These are phyloP conservation scores for Ogataea siamensis DNA, from an alignment of 805 yeast genomes.

Conservation along the genomic window DNA sequence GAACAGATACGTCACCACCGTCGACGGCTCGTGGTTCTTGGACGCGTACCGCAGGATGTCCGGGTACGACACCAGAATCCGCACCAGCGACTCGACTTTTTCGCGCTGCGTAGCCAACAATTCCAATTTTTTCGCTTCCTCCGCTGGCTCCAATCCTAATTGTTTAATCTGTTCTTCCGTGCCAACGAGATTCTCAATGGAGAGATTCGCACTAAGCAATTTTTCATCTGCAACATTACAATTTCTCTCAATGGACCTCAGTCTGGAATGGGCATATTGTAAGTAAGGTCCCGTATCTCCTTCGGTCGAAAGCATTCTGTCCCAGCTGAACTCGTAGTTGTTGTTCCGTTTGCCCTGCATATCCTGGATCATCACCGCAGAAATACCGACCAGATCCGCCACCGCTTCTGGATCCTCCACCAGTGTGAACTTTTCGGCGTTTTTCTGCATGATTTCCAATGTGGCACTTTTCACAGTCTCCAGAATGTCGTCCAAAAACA, in stretches of 20 bases:
- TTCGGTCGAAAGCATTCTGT: conserved; percentile 95
- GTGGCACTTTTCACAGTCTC: conserved; percentile 91
- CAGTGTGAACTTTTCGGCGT: conserved; percentile 86
- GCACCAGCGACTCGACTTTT: conserved; percentile 53
- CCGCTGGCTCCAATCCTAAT: conserved; percentile 28
- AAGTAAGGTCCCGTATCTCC: conserved; percentile 99
- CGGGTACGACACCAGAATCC: conserved; percentile 86
- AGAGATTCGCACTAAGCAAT: conserved; percentile 29
- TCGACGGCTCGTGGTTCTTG: conserved; percentile 87
- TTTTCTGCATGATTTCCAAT: conserved; percentile 95
- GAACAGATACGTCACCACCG: conserved; percentile 91
- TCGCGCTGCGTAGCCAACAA: conserved; percentile 28
- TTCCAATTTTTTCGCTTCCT: conserved; percentile 32
- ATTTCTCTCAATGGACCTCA: conserved; percentile 90
- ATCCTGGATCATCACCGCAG: conserved; percentile 98
- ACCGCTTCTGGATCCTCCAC: conserved; percentile 91
- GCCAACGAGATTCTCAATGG: conserved; percentile 32
- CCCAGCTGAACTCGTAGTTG: conserved; percentile 96
- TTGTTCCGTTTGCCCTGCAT: conserved; percentile 97
- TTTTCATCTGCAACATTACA: conserved; percentile 46
- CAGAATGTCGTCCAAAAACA: conserved; percentile 89
- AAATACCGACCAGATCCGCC: conserved; percentile 93
- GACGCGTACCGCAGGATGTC: conserved; percentile 81
- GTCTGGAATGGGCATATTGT: conserved; percentile 97
- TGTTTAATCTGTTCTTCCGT: conserved; percentile 27